A percentile compares a stretch with the other conserved stretches of the same genome.
Conservation (phyloP, 495 filamentous ascomycete species). For the Tuber indicum region DNA sequence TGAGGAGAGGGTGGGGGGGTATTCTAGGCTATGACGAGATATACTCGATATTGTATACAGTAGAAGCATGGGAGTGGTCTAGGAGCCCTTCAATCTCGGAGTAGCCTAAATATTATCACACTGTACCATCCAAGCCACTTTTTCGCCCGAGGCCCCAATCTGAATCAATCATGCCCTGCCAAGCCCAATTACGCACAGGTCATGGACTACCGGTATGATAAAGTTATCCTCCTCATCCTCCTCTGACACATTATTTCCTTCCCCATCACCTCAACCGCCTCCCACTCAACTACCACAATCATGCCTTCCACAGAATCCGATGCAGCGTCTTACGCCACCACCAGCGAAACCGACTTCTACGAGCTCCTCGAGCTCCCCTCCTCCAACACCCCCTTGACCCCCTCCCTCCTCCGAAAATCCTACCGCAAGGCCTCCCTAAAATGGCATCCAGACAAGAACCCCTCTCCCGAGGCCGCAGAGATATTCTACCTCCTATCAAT, state of each 20-base stretch:
- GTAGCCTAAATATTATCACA: not conserved
- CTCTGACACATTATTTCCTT: not conserved
- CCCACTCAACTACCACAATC: not conserved
- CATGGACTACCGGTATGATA: not conserved
- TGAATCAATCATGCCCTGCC: not conserved
- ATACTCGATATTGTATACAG: not conserved
- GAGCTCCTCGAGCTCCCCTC: slow-evolving; percentile 63
- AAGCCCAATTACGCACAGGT: not conserved
- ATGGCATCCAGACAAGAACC: slow-evolving; percentile 78
- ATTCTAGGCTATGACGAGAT: slow-evolving; percentile 27
- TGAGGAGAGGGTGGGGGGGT: slow-evolving; percentile 56
- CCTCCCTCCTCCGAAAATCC: slow-evolving; percentile 67
- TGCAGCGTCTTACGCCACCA: slow-evolving; percentile 43
- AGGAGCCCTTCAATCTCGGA: not conserved
- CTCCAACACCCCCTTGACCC: slow-evolving; percentile 50
- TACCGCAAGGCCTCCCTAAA: slow-evolving; percentile 85
- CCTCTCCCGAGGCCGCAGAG: slow-evolving; percentile 44
- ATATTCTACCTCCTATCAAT: slow-evolving; percentile 69
- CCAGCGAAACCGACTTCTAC: slow-evolving; percentile 74
- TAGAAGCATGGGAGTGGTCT: not conserved
- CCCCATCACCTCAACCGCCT: not conserved
- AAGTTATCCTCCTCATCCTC: not conserved
- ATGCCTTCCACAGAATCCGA: slow-evolving; percentile 41
- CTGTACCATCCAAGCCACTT: too few species aligned
- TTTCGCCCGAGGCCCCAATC: not conserved